Percentiles rank a stretch among this genome's conserved stretches.
Conservation (phyloP, 805 yeast species). For the Debaryomyces maramus region DNA sequence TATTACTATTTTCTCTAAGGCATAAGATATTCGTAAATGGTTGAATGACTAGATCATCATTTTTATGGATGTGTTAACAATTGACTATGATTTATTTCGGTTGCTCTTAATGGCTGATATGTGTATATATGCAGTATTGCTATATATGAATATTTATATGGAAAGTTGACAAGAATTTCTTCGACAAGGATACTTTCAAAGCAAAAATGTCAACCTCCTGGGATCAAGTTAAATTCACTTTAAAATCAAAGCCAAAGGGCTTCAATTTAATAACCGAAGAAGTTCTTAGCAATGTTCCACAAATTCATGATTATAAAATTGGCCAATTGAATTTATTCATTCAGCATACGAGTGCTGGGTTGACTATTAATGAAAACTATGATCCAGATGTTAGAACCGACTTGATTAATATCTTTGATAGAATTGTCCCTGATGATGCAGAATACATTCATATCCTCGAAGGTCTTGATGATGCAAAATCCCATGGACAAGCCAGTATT, state of each 20-base stretch:
- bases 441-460: constrained; percentile 67
- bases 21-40: background rate
- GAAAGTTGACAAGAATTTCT: background rate
- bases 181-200: background rate
- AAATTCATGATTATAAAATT: constrained; percentile 55
- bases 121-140: background rate
- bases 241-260: constrained; percentile 62
- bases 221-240: constrained; percentile 58
- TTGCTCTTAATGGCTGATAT: too few species aligned
- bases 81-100: too few species aligned
- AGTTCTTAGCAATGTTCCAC: constrained; percentile 54
- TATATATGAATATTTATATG: background rate
- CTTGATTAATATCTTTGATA: constrained; percentile 61
- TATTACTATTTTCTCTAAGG: too few species aligned
- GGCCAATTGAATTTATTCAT: constrained; percentile 68
- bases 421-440: constrained; percentile 65
- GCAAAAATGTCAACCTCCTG: constrained; percentile 34
- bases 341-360: constrained; percentile 78
- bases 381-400: constrained; percentile 77
- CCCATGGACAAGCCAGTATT: constrained; percentile 63
- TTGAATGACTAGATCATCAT: background rate
- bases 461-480: constrained; percentile 84
- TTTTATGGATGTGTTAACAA: too few species aligned
- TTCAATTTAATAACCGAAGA: constrained; percentile 73
- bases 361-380: constrained; percentile 76